Evolutionary conservation across 495 filamentous ascomycete genomes (phyloP).

Genomic region (Penicillium daleae): DNA sequence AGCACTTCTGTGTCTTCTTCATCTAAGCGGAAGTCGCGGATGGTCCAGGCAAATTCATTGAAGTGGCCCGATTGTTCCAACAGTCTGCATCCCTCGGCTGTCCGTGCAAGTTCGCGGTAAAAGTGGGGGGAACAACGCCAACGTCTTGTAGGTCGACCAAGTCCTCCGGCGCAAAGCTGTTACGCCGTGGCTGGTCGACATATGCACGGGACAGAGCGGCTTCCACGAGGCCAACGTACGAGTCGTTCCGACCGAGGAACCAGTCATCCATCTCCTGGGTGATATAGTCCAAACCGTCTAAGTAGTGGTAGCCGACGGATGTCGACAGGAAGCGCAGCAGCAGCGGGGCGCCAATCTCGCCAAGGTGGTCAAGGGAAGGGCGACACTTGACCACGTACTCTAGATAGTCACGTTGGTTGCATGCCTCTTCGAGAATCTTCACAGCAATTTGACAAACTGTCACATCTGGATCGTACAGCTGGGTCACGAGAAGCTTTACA

Average conservation of each 20-base stretch:
- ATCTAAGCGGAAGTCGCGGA: slow-evolving; percentile 80
- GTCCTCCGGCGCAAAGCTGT: slow-evolving; percentile 53
- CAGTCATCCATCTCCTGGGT: slow-evolving; percentile 99
- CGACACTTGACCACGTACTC: slow-evolving; percentile 96
- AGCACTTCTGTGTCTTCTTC: slow-evolving; percentile 85
- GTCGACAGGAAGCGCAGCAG: slow-evolving; percentile 93
- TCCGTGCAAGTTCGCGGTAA: slow-evolving; percentile 92
- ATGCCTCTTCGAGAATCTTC: slow-evolving; percentile 96
- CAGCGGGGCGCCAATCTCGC: slow-evolving; percentile 93
- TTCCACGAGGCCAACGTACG: slow-evolving; percentile 92
- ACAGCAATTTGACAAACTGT: slow-evolving; percentile 95
- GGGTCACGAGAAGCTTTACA: slow-evolving; percentile 91
- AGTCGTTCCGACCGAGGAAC: slow-evolving; percentile 95
- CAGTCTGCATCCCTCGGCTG: slow-evolving; percentile 86
- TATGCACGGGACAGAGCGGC: slow-evolving; percentile 92
- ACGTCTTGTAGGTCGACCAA: slow-evolving; percentile 62
- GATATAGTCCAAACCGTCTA: slow-evolving; percentile 96
- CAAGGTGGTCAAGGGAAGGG: slow-evolving; percentile 93
- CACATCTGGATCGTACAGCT: slow-evolving; percentile 95
- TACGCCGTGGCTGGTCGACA: slow-evolving; percentile 56
- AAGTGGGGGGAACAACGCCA: slow-evolving; percentile 90
- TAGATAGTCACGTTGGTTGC: slow-evolving; percentile 83
- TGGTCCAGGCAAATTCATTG: slow-evolving; percentile 85
- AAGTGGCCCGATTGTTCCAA: slow-evolving; percentile 94
- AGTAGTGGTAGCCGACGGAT: slow-evolving; percentile 94